Evolutionary conservation across 2,329 filamentous ascomycete genomes (phyloP), one percentile per base, ranked within the genome.

Genomic region (Decorospora gaudefroyi): DNA sequence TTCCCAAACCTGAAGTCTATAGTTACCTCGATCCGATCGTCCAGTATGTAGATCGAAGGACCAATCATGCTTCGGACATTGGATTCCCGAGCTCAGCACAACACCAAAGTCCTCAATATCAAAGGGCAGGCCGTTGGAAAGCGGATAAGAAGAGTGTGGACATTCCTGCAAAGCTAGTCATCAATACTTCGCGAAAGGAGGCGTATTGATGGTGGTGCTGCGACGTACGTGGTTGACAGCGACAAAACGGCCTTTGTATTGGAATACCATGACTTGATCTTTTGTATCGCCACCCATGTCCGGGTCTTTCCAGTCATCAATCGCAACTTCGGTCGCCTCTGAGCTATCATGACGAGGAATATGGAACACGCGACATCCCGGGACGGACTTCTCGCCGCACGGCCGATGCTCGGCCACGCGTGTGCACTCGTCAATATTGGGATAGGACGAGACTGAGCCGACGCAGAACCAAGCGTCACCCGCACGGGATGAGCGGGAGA

Each of bases 31-130:
- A 61, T 88, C 85, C 1, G 76, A 76, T 55, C 73, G 73, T 0
- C 85, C 85, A 0, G 84, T 80, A 38, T 82, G 79, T 2, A 88
- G 57, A 60, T 88, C 85, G 65, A 88, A 88, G 0, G 83, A 84
- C 85, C 85, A 88, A 4, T 75, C 80, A 49, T 88, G 85, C 51
- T 86, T 86, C 0, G 84, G 83, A 62, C 85, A 88, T 0, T 76
- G 78, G 3, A 88, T 70, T 0, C 84, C 85, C 0, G 81, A 76
- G 41, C 82, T 85, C 5, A 86, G 64, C 4, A 78, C 73, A 2
- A 86, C 70, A 0, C 85, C 85, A 61, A 87, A 88, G 48, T 88
- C 85, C 54, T 88, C 85, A 55, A 88, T 87, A 40, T 88, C 85
- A 45, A 87, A 87, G 0, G 83, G 74, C 0, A 69, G 78, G 0